Percentiles rank a stretch among this genome's conserved stretches.
phyloP scores from a whole-genome alignment of 352 stramenopile genomes.

The Phytophthora constricta region DNA sequence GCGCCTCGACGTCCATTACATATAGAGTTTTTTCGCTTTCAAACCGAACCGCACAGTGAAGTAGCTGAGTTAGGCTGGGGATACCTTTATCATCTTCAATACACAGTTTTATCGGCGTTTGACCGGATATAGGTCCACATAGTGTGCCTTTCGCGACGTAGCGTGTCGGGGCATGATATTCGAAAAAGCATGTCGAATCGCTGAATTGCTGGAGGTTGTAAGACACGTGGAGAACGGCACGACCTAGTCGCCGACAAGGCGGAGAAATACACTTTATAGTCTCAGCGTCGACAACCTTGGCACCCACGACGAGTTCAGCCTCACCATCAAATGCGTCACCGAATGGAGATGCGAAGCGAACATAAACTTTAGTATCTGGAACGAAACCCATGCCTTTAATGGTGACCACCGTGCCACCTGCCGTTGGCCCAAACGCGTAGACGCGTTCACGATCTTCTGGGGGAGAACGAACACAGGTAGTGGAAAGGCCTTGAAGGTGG shows the following conservation, averaged over 20 bases:
- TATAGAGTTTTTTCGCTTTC: conserved; percentile 40
- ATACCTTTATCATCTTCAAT: conserved; percentile 49
- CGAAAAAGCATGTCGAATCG: conserved; percentile 70
- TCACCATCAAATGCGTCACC: conserved; percentile 39
- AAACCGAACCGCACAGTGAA: conserved; percentile 60
- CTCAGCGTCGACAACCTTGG: conserved; percentile 53
- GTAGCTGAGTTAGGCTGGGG: conserved; percentile 43
- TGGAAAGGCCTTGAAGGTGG: conserved; percentile 58
- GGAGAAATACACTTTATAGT: conserved; percentile 65
- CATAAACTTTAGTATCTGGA: conserved; percentile 64
- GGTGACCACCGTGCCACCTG: conserved; percentile 53
- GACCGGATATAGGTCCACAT: conserved; percentile 65
- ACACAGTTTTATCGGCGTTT: conserved; percentile 54
- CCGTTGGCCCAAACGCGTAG: conserved; percentile 56
- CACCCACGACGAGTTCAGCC: conserved; percentile 54
- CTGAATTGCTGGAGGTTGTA: conserved; percentile 83
- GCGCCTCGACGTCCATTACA: conserved; percentile 39
- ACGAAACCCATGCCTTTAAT: conserved; percentile 73
- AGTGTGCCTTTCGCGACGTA: conserved; percentile 53
- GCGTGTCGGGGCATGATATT: conserved; percentile 61
- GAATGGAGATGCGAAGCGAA: conserved; percentile 61
- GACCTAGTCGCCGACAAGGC: conserved; percentile 35
- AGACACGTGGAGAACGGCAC: conserved; percentile 58
- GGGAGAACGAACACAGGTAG: conserved; percentile 67
- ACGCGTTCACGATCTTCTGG: conserved; percentile 43